These are phyloP conservation scores for Cichorium intybus DNA, from an alignment of 140 eudicot species.

Conservation along the genomic window DNA sequence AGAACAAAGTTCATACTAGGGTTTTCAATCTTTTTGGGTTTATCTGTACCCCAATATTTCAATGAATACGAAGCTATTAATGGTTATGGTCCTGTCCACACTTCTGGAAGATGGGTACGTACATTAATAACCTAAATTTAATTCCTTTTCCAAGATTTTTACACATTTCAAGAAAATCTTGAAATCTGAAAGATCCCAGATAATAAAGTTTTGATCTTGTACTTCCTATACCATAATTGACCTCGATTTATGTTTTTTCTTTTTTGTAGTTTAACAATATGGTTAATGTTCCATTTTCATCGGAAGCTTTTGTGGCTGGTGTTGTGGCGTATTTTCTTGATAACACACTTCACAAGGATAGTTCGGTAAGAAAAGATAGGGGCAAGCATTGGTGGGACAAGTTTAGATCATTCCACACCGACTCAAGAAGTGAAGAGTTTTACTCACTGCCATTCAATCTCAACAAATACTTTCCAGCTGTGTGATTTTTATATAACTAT, in stretches of 20 bases:
- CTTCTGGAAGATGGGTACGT: conserved; percentile 86
- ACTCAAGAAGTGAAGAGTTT: conserved; percentile 78
- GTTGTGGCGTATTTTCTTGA: conserved; percentile 74
- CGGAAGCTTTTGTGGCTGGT: conserved; percentile 87
- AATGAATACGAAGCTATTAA: conserved; percentile 74
- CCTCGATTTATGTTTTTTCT: conserved; percentile 5
- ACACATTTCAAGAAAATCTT: neutral
- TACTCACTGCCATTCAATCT: conserved; percentile 83
- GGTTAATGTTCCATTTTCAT: conserved; percentile 76
- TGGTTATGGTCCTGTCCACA: conserved; percentile 79
- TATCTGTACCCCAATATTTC: conserved; percentile 85
- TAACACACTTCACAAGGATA: conserved; percentile 69
- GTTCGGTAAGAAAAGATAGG: conserved; percentile 68
- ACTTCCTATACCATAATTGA: neutral
- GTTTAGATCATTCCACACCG: conserved; percentile 63
- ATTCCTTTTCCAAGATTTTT: neutral
- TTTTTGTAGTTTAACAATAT: conserved; percentile 77
- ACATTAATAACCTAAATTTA: neutral
- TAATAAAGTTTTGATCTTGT: conserved; percentile 1
- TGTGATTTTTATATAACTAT: conserved; percentile 30
- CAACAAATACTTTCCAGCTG: conserved; percentile 91
- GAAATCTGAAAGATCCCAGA: neutral
- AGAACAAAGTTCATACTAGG: conserved; percentile 80
- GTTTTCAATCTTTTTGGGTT: conserved; percentile 71
- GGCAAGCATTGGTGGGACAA: conserved; percentile 98